Evolutionary conservation across 768 basidiomycete species (phyloP).

Genomic region (Suillus ampliporus): DNA sequence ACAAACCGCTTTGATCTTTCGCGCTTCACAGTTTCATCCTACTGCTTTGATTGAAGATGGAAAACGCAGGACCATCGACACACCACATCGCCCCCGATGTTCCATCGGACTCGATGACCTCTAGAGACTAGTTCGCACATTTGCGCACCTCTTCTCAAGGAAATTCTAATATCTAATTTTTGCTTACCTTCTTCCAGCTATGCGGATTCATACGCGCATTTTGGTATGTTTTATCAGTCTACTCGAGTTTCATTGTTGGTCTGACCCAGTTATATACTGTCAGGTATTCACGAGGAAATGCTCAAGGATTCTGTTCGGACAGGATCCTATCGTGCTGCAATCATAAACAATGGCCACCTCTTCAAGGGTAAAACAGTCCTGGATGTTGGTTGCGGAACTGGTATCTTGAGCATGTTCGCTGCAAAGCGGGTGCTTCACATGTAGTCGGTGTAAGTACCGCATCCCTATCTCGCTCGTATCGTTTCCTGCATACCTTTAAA

Average conservation of each 20-base stretch:
- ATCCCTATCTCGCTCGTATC: conserved; percentile 10
- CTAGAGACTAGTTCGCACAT: conserved; percentile 82
- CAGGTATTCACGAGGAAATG: conserved; percentile 99
- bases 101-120: conserved; percentile 67
- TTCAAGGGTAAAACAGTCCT: conserved; percentile 98
- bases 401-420: conserved; percentile 98
- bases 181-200: conserved; percentile 63
- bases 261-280: conserved; percentile 14
- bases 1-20: background rate
- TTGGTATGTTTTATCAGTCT: conserved; percentile 57
- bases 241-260: conserved; percentile 1
- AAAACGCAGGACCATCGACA: conserved; percentile 36
- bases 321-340: conserved; percentile 92
- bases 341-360: conserved; percentile 91
- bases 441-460: conserved; percentile 81
- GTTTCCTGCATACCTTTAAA: conserved; percentile 37
- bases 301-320: conserved; percentile 96
- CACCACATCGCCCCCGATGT: conserved; percentile 15
- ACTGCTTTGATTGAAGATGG: conserved; percentile 24
- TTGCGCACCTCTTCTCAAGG: conserved; percentile 28
- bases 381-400: conserved; percentile 98
- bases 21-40: background rate
- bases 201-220: conserved; percentile 96
- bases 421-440: conserved; percentile 92
- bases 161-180: conserved; percentile 42